Conservation (phyloP, 2,329 filamentous ascomycete species). For the Pezicula neosporulosa region DNA sequence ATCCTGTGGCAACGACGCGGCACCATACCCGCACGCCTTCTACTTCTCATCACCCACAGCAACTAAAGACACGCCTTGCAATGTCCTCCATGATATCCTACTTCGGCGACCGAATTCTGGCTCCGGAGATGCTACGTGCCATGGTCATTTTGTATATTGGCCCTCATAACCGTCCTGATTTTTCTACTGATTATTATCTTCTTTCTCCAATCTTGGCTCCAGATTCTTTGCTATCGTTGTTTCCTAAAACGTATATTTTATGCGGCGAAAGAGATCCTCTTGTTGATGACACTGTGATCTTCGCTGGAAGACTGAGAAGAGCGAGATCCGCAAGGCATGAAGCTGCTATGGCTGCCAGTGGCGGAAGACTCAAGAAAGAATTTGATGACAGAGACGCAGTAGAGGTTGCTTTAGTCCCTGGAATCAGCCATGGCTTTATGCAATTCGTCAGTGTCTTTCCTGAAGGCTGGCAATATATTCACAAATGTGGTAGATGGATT, state of each 20-base stretch:
- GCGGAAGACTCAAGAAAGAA: conserved; percentile 46
- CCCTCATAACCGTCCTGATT: conserved; percentile 88
- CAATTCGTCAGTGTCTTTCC: conserved; percentile 88
- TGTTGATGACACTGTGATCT: conserved; percentile 95
- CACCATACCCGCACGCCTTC: conserved; percentile 14
- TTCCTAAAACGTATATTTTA: conserved; percentile 91
- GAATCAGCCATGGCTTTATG: conserved; percentile 89
- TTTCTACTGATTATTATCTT: conserved; percentile 88
- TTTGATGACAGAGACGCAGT: conserved; percentile 74
- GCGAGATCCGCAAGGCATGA: conserved; percentile 60
- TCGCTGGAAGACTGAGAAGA: conserved; percentile 82
- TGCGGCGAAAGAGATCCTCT: conserved; percentile 94
- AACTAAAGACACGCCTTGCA: conserved; percentile 79
- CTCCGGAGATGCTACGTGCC: conserved; percentile 96
- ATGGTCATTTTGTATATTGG: conserved; percentile 99
- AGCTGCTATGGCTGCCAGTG: conserved; percentile 48
- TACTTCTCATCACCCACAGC: conserved; percentile 49
- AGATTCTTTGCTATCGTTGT: conserved; percentile 75
- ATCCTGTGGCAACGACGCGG: conserved; percentile 8
- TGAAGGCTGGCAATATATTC: conserved; percentile 85
- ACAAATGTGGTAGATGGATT: conserved; percentile 78
- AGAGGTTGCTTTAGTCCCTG: conserved; percentile 81
- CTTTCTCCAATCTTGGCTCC: conserved; percentile 88
- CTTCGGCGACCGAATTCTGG: conserved; percentile 91
- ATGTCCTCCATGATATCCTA: conserved; percentile 98